Evolutionary conservation across 805 yeast species (phyloP), one percentile per base, ranked within the genome.

Genomic region (Lachancea waltii): DNA sequence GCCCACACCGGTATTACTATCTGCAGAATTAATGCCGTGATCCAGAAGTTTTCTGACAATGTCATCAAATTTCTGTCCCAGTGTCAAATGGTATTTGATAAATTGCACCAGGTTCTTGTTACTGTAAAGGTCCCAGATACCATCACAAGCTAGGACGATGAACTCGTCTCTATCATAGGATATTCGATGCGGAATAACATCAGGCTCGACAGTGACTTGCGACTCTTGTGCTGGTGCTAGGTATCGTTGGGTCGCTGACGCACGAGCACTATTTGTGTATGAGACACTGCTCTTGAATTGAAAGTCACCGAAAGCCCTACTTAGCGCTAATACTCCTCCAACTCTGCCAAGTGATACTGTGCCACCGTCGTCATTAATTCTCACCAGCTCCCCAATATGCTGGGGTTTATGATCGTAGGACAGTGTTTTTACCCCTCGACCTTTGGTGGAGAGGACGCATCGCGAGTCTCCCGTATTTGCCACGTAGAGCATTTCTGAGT

Each of bases 331-430:
- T 48, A 87, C 85, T 38, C 97, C 97, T 59, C 92, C 92, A 35
- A 90, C 97, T 62, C 98, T 75, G 39, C 95, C 95, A 60, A 79
- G 74, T 31, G 85, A 95, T 21, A 90, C 96, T 50, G 78, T 85
- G 3, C 97, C 97, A 41, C 97, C 97, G 19, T 95, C 95, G 38
- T 89, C 86, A 49, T 80, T 79, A 42, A 90, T 90, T 55, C 98
- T 70, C 28, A 92, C 78, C 59, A 82, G 73, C 62, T 90, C 98
- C 37, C 97, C 97, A 60, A 85, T 94, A 58, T 90, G 87, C 30
- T 84, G 83, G 16, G 98, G 97, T 66, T 90, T 90, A 66, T 90
- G 98, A 63, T 82, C 90, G 53, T 69, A 81, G 6, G 85, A 79
- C 45, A 81, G 48, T 4, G 66, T 70, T 55, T 82, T 82, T 7